Evolutionary conservation across 306 rosid species (phyloP).

Genomic region (Senna siamea): DNA sequence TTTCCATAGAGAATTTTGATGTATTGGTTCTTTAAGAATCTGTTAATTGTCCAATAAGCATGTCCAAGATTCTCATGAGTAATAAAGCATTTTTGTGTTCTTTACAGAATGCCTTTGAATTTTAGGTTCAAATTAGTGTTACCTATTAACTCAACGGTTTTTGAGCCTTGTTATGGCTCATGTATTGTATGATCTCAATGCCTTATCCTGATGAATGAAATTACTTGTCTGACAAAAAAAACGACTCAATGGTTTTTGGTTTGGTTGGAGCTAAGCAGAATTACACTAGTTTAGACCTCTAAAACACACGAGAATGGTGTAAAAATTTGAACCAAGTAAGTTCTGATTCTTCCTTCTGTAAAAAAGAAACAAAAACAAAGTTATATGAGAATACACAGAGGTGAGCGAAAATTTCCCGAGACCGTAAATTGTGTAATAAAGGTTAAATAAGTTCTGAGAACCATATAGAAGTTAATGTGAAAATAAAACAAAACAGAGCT

Average conservation of each 20-base stretch:
- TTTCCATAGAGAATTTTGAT: conserved; percentile 18
- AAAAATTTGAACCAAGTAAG: background rate
- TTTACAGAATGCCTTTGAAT: background rate
- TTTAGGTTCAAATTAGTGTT: background rate
- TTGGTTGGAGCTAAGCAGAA: background rate
- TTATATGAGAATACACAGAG: no score
- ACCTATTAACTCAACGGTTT: no score
- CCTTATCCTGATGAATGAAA: no score
- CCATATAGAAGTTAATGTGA: conserved; percentile 28
- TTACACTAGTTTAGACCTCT: no score
- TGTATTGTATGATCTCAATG: no score
- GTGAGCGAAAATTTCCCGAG: no score
- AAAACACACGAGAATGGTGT: background rate
- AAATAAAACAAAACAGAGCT: conserved; percentile 8
- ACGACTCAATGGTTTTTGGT: conserved; percentile 1
- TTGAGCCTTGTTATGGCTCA: no score
- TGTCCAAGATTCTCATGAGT: background rate
- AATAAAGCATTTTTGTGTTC: conserved; percentile 4
- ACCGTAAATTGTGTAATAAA: no score
- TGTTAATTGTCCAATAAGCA: conserved; percentile 27
- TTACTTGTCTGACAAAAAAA: no score
- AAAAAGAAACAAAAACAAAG: no score
- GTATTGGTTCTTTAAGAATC: conserved; percentile 22
- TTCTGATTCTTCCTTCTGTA: background rate
- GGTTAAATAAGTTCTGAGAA: background rate